These are phyloP conservation scores for Pichia sporocuriosa DNA, from an alignment of 805 yeast genomes.

Conservation along the genomic window DNA sequence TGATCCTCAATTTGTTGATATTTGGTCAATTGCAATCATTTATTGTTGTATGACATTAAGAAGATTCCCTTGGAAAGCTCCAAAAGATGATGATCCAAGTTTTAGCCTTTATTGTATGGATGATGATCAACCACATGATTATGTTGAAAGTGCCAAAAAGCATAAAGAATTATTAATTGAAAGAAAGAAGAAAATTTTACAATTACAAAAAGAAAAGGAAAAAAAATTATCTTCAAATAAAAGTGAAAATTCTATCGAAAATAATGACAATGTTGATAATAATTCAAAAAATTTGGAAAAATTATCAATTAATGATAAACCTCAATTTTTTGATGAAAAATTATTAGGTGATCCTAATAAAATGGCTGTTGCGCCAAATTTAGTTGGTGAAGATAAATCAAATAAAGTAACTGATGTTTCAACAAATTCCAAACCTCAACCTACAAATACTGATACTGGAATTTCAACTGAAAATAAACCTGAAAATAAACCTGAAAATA, in stretches of 20 bases:
- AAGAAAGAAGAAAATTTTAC: conserved; percentile 43
- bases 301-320: conserved; percentile 9
- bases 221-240: conserved; percentile 4
- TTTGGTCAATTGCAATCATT: conserved; percentile 81
- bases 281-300: background rate
- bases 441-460: conserved; percentile 8
- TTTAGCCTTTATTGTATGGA: conserved; percentile 56
- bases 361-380: no score
- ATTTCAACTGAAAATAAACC: background rate
- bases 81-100: conserved; percentile 62
- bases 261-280: no score
- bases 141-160: conserved; percentile 60
- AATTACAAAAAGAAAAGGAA: conserved; percentile 22
- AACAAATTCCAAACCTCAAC: conserved; percentile 6
- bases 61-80: conserved; percentile 85
- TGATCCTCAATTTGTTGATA: conserved; percentile 73
- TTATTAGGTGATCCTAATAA: conserved; percentile 24
- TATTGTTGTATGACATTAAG: conserved; percentile 83
- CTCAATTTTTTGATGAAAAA: conserved; percentile 8
- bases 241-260: background rate
- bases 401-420: no score
- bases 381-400: no score
- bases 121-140: conserved; percentile 76
- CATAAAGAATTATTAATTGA: conserved; percentile 59
- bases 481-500: background rate